These are phyloP conservation scores for Dictyostelium firmibasis DNA, from an alignment of 78 protist genomes.

Conservation along the genomic window DNA sequence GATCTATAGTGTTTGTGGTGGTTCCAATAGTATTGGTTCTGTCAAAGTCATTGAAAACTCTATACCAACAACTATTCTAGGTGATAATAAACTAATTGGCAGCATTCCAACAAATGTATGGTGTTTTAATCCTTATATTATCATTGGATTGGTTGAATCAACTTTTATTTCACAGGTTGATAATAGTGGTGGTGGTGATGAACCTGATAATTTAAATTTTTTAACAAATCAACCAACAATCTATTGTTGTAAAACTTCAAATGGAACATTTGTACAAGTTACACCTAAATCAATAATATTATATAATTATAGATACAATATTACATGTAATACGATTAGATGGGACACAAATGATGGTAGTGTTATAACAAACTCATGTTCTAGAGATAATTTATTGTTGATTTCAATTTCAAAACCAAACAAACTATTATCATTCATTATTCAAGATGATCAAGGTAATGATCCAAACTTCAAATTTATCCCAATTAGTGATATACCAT, in stretches of 20 bases:
- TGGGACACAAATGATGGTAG: neutral
- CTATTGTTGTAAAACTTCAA: neutral
- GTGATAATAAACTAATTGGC: neutral
- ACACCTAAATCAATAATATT: neutral
- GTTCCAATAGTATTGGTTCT: conserved; percentile 6
- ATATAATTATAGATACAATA: neutral
- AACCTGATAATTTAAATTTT: neutral
- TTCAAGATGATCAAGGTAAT: neutral
- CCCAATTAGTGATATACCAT: neutral
- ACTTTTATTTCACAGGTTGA: neutral
- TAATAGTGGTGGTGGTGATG: neutral
- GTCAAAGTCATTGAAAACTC: conserved; percentile 22
- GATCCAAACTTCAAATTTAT: neutral
- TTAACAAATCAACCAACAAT: conserved; percentile 4
- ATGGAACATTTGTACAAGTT: conserved; percentile 23
- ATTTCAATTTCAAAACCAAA: conserved; percentile 33
- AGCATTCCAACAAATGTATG: neutral
- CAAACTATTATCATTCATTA: neutral
- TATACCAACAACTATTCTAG: neutral
- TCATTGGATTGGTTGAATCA: neutral
- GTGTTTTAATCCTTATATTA: neutral
- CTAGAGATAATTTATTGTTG: neutral
- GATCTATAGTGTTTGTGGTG: conserved; percentile 3
- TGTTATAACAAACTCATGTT: neutral
- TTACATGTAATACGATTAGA: neutral